Percentiles rank a stretch among this genome's conserved stretches.
phyloP scores from a whole-genome alignment of 2,329 filamentous ascomycete genomes.

The Neofusicoccum laricinum region DNA sequence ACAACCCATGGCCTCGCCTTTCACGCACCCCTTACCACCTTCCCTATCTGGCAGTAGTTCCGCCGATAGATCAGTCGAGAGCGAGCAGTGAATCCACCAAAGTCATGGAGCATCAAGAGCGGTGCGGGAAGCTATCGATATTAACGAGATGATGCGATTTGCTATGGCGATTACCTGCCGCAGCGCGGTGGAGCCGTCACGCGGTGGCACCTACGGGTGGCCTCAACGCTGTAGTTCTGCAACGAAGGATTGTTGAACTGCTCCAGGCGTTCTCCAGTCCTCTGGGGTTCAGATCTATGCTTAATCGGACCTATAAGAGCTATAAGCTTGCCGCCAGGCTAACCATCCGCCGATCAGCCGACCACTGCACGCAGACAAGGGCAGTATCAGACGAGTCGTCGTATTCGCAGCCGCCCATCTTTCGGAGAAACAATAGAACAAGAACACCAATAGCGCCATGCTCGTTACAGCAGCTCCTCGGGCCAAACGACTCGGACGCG shows the following conservation, averaged over 20 bases:
- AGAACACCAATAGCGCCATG: neutral
- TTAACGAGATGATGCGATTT: neutral
- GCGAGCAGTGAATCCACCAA: neutral
- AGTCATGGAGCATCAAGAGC: neutral
- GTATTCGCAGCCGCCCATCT: neutral
- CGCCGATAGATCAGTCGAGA: neutral
- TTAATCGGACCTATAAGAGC: neutral
- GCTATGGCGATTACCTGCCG: neutral
- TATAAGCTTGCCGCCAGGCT: neutral
- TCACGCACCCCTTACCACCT: constrained; percentile 6
- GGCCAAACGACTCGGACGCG: neutral
- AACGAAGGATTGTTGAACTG: neutral
- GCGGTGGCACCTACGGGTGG: neutral
- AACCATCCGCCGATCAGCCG: neutral
- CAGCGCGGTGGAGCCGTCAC: neutral
- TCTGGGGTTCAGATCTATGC: neutral
- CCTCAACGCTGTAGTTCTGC: neutral
- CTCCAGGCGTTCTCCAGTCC: neutral
- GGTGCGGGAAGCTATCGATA: neutral
- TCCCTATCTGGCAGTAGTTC: neutral
- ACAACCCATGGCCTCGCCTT: neutral
- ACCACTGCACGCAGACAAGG: neutral
- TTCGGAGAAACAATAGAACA: neutral
- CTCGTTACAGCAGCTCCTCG: neutral
- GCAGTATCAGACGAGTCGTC: neutral